Percentiles rank a stretch among this genome's conserved stretches.
Conservation (phyloP, 2,329 filamentous ascomycete species). For the Boeremia lycopersici region DNA sequence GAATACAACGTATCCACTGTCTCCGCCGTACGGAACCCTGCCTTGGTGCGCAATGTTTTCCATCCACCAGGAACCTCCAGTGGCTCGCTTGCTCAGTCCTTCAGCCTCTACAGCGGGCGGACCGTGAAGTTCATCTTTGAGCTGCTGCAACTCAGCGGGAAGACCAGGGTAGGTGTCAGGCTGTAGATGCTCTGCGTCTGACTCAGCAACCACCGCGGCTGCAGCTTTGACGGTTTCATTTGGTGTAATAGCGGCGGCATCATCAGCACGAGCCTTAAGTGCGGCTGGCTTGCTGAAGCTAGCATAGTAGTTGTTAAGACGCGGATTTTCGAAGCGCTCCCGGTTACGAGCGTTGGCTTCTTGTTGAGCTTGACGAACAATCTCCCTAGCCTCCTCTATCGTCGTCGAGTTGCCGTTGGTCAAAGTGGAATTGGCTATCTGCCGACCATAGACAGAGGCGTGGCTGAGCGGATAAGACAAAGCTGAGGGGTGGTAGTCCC, state of each 20-base stretch:
- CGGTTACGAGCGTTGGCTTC: background rate
- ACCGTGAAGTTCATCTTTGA: background rate
- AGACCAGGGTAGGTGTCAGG: background rate
- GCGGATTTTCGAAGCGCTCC: background rate
- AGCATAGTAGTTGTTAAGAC: background rate
- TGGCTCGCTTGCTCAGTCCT: background rate
- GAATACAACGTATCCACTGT: background rate
- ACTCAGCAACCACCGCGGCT: background rate
- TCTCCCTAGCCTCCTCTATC: background rate
- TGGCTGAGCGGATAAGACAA: background rate
- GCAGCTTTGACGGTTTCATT: background rate
- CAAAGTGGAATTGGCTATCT: background rate
- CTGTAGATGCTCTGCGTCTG: background rate
- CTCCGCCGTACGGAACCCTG: background rate
- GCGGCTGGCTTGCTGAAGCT: background rate
- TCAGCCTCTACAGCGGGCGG: background rate
- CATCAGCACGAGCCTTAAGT: background rate
- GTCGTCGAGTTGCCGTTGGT: background rate
- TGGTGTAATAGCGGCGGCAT: background rate
- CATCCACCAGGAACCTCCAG: background rate
- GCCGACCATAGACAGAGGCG: background rate
- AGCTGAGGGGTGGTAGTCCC: too few relatives aligned
- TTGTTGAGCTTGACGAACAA: background rate
- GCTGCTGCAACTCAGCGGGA: background rate
- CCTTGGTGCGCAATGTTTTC: background rate